Evolutionary conservation across 2,329 filamentous ascomycete genomes (phyloP), one percentile per base, ranked within the genome.

Genomic region (Aspergillus ustus): DNA sequence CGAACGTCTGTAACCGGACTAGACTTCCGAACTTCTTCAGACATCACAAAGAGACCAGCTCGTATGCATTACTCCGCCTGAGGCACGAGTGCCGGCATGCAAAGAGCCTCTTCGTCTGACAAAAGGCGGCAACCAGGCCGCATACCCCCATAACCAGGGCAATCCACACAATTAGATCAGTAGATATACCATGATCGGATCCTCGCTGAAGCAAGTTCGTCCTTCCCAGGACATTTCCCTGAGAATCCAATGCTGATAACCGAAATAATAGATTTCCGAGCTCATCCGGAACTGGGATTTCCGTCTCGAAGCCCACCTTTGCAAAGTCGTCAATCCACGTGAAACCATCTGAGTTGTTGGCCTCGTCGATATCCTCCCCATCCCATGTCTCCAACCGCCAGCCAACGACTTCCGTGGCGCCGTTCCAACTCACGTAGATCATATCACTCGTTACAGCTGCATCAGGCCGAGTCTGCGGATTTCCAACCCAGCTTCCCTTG

Each of bases 401-500:
- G 15, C 61, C 56, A 1, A 55, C 65, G 17, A 77, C 71, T 57
- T 76, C 74, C 0, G 75, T 77, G 1, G 75, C 75, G 29, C 75
- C 75, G 46, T 77, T 77, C 75, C 75, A 77, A 57, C 74, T 76
- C 31, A 75, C 73, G 45, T 66, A 72, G 11, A 67, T 64, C 31
- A 61, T 64, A 19, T 53, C 61, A 2, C 52, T 62, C 1, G 59
- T 45, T 2, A 73, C 20, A 1, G 52, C 67, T 17, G 66, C 61
- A 22, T 72, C 70, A 0, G 74, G 73, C 2, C 66, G 22, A 28
- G 80, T 80, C 17, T 74, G 76, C 1, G 84, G 84, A 8, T 73
- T 71, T 0, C 82, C 84, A 4, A 80, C 77, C 84, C 85, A 89
- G 61, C 81, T 75, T 3, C 62, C 64, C 67, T 84, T 85, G 74